Base-by-base conservation (phyloP, 106 monocot species). In the Acorus gramineus region DNA sequence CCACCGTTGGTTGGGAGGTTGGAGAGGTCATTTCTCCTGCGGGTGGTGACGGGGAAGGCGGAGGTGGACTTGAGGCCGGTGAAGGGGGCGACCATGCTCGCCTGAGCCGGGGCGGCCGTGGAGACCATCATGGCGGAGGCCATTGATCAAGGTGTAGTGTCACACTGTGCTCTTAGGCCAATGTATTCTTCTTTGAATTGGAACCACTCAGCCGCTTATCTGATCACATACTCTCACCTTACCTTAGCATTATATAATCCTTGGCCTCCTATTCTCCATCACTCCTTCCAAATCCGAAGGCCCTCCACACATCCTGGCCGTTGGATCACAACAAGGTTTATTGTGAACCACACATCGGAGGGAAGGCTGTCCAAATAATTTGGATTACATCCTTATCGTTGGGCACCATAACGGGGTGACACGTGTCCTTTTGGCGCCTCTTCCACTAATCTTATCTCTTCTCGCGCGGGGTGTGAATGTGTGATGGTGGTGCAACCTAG, bases 1-100 rank as follows among this genome's bases (percentile, higher is more conserved):
- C 85, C 85, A 8, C 85, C 82, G 49, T 85, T 89, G 85, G 74
- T 80, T 47, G 85, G 79, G 66, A 82, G 78, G 56, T 62, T 50
- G 60, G 77, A 60, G 64, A 81, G 53, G 64, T 73, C 74, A 47
- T 46, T 43, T 64, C 42, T 62, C 56, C 66, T 45, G 68, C 52
- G 68, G 52, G 74, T 65, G 60, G 73, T 72, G 10, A 47, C 53
- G 28, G 85, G 84, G 79, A 89, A 71, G 49, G 71, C 69, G 4
- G 78, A 62, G 46, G 72, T 11, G 46, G 79, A 80, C 67, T 74
- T 84, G 63, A 84, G 76, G 4, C 85, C 89, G 57, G 64, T 69
- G 76, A 77, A 89, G 45, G 89, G 77, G 2, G 89, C 79, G 3
- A 77, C 74, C 66, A 70, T 67, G 76, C 28, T 81, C 42, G 75